Base-by-base conservation (phyloP, 2,329 filamentous ascomycete genomes). In the Claviceps humidiphila region DNA sequence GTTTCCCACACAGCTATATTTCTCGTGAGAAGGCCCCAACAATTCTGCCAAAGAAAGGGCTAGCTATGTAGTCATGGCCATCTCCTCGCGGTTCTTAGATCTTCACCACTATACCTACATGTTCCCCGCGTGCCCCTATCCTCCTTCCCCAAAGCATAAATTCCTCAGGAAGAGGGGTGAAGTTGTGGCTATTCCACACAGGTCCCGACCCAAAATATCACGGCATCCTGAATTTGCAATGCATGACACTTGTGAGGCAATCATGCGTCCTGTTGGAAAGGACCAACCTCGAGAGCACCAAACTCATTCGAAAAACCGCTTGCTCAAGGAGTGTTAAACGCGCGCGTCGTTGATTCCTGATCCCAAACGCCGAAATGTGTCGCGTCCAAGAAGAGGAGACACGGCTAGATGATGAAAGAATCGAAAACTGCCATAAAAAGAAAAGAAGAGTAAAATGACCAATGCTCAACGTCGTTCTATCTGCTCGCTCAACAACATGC, bases 401-500 rank as follows among this genome's bases (percentile, higher is more conserved):
- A 34, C 30, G 30, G 11, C 4, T 4, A 11, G 43, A 22, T 6
- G 24, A 46, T n/a, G 17, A 20, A 34, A 30, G 14, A 46, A 17
- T 1, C 26, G 26, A 30, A 30, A 9, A 34, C 30, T 34, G 30
- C 30, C 30, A 4, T 4, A 9, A 39, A 17, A 26, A 39, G 16
- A 43, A 34, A 34, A 43, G 11, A 4, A 40, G 30, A 30, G n/a
- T 14, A 45, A 26, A 34, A 43, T n/a, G 30, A 24, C n/a, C 40
- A 39, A 50, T 20, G 49, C 30, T 34, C 52, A 47, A 38, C 43
- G 40, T 40, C 49, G 47, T 56, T 55, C 56, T 58, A 53, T 56
- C 16, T 51, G 42, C 42, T 46, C 30, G 34, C 50, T 60, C 45
- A 43, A 22, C 45, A 46, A 8, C n/a, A 34, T 40, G 42, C 17